Evolutionary conservation across 2,329 filamentous ascomycete genomes (phyloP), one percentile per base, ranked within the genome.

Genomic region (Epichloe uncinata): DNA sequence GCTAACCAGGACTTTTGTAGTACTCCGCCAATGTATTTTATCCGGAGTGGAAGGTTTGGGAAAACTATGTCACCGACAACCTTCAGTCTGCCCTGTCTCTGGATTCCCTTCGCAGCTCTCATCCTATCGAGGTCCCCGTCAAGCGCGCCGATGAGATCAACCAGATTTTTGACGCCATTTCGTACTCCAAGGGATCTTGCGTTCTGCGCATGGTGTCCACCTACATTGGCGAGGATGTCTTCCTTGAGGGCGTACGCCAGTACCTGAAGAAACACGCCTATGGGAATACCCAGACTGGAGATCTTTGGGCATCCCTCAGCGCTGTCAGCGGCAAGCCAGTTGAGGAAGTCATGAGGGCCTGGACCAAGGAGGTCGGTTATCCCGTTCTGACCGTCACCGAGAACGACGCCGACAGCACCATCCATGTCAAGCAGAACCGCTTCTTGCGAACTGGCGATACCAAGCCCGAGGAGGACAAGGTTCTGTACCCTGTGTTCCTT

Each of bases 231-330:
- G 91, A 97, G 66, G 88, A 96, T 42, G 75, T 80, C 16, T 97
- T 97, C 75, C 81, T 97, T 63, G 87, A 96, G 65, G 91, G 91
- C 62, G 85, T 97, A 49, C 81, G 89, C 47, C 79, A 80, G 50
- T 97, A 97, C 65, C 79, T 97, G 59, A 94, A 91, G 74, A 94
- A 93, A 72, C 90, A 96, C 64, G 88, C 89, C n/a, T 97, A 93
- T 63, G 85, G 87, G 44, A 97, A 97, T 73, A 96, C 91, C 1
- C 78, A 87, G 64, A 97, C 91, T 1, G 80, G 84, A 48, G 90
- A 97, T 60, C 76, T 97, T 22, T 97, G 91, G 91, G 81, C 84
- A 51, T 85, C 90, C 34, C 75, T 97, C 41, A 85, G 83, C 53
- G 83, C 90, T 54, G 91, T 88, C 16, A 95, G 89, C 62, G 90